Evolutionary conservation across 129 eudicot genomes (phyloP), one percentile per base, ranked within the genome.

Genomic region (Chrysanthemum lavandulifolium): DNA sequence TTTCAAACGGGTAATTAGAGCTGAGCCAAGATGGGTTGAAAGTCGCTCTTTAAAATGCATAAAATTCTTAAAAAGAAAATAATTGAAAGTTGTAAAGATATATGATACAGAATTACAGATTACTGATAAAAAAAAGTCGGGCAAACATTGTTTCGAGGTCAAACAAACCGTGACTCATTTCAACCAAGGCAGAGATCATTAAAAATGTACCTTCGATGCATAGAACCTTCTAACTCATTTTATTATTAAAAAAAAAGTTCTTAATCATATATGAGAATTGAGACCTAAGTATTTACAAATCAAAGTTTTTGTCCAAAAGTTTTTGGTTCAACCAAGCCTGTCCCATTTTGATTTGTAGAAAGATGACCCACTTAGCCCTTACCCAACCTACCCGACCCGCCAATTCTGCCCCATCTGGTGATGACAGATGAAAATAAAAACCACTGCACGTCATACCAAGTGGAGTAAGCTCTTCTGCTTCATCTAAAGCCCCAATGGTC

Each of bases 401-500:
- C 65, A 23, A 60, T 25, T 25, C 25, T 10, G 4, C 14, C 12
- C 25, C 29, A 13, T 21, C 61, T 60, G 13, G 40, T 18, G 21
- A 69, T 49, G 52, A 48, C 61, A 73, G 27, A 68, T 5, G 55
- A 61, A 18, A 31, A 36, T 25, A 29, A 19, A 25, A 49, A 25
- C 58, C 31, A 19, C 61, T 47, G 18, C 47, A 40, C 15, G 25
- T 21, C 86, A 76, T 67, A 92, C 98, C 98, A 65, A 94, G 96
- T 51, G 98, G 93, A 73, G 98, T 94, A 13, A 94, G 97, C 76
- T 94, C 96, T 90, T 94, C 98, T 5, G 54, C 40, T 49, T 94
- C 97, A 88, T 94, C 89, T 49, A 94, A 63, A 55, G 97, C 97
- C 14, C 98, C 98, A 73, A 94, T 94, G 40, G 97, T 94, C 66